phyloP scores from a whole-genome alignment of 1,284 basidiomycete species.

The Tilletia setariae region DNA sequence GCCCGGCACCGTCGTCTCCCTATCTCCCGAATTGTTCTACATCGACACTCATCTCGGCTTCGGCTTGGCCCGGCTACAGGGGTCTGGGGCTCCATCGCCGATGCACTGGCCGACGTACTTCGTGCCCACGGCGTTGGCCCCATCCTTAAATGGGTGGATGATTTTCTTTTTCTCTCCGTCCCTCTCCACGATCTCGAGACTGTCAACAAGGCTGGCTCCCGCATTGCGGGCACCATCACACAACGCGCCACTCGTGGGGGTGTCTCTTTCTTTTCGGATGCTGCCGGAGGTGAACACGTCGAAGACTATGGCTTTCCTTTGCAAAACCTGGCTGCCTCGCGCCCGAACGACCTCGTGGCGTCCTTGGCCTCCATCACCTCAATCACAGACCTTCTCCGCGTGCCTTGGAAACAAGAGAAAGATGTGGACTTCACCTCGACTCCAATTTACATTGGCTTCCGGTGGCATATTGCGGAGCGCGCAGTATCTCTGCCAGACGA shows the following conservation, averaged over 20 bases:
- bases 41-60: neutral
- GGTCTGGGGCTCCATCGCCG: neutral
- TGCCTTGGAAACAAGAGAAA: neutral
- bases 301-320: neutral
- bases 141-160: neutral
- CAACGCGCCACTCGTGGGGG: neutral
- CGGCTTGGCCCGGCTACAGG: neutral
- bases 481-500: neutral
- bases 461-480: neutral
- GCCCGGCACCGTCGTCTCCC: neutral
- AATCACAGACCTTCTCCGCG: neutral
- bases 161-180: constrained; percentile 1
- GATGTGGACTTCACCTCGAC: neutral
- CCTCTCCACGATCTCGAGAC: neutral
- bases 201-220: neutral
- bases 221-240: neutral
- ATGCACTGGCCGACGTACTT: neutral
- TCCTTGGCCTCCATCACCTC: neutral
- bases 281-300: neutral
- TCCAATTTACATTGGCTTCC: neutral
- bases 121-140: neutral
- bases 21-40: neutral
- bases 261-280: neutral
- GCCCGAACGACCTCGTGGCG: neutral
- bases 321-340: neutral